Percentiles rank a stretch among this genome's conserved stretches.
Conservation (phyloP, 108 stramenopile genomes). For the Discostella stelligeroides region DNA sequence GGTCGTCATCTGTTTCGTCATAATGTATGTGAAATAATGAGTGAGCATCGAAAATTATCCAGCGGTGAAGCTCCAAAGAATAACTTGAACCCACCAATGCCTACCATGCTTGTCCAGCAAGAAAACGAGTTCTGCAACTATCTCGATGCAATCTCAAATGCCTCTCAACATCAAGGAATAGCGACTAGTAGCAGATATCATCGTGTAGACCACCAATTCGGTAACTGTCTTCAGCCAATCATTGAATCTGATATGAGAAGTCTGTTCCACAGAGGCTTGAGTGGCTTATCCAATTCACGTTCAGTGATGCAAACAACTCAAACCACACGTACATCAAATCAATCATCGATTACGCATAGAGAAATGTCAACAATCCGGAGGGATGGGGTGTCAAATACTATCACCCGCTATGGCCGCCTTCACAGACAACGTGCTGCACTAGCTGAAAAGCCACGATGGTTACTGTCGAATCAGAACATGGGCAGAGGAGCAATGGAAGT, state of each 20-base stretch:
- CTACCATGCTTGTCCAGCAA: constrained; percentile 1
- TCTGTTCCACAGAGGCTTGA: background rate
- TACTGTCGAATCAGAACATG: constrained; percentile 30
- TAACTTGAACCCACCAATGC: background rate
- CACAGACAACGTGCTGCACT: background rate
- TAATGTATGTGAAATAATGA: background rate
- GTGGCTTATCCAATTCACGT: background rate
- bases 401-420: no score
- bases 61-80: background rate
- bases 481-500: constrained; percentile 27
- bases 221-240: background rate
- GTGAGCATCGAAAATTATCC: background rate
- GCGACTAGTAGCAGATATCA: background rate
- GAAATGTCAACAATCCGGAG: no score
- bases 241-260: no score
- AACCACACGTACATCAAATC: no score
- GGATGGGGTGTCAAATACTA: no score
- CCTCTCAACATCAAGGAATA: background rate
- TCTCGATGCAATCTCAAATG: constrained; percentile 19
- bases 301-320: background rate
- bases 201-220: background rate
- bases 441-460: constrained; percentile 24
- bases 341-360: no score
- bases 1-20: background rate
- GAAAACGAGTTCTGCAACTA: constrained; percentile 30